These are phyloP conservation scores for Aspergillus carbonarius DNA, from an alignment of 2,329 filamentous ascomycete genomes.

Conservation along the genomic window DNA sequence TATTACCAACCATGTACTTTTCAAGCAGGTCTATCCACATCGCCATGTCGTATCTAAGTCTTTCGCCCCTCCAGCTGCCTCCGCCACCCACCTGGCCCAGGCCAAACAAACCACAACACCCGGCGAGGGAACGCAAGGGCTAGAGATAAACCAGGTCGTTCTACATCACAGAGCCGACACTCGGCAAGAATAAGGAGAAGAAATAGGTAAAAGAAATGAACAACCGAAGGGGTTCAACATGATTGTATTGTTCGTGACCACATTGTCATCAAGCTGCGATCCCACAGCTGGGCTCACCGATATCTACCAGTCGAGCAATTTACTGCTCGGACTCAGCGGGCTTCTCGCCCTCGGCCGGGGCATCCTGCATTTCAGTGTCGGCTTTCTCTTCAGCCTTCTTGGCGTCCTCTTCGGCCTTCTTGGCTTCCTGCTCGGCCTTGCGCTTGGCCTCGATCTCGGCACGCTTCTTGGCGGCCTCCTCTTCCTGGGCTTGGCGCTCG, in stretches of 20 bases:
- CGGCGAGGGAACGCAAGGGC: not conserved
- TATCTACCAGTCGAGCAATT: constrained; percentile 7
- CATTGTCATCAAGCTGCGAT: constrained; percentile 23
- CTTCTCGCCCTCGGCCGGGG: constrained; percentile 43
- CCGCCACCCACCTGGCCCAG: not conserved
- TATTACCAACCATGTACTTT: constrained; percentile 17
- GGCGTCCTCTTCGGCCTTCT: constrained; percentile 51
- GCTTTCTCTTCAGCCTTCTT: constrained; percentile 42
- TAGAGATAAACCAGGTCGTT: constrained; percentile 4
- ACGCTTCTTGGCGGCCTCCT: constrained; percentile 60
- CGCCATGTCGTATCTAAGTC: constrained; percentile 11
- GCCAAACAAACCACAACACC: not conserved
- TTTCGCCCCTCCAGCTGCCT: not conserved
- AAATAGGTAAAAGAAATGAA: constrained; percentile 7
- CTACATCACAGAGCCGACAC: constrained; percentile 15
- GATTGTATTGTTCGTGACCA: constrained; percentile 24
- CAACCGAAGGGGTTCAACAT: constrained; percentile 13
- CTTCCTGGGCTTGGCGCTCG: constrained; percentile 74
- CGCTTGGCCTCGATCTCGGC: constrained; percentile 71
- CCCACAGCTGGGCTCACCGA: constrained; percentile 11
- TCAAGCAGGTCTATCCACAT: constrained; percentile 15
- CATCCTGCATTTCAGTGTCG: constrained; percentile 62
- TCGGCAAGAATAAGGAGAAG: constrained; percentile 8
- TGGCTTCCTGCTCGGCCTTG: constrained; percentile 68
- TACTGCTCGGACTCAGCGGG: constrained; percentile 36